Evolutionary conservation across 768 basidiomycete species (phyloP), one percentile per base, ranked within the genome.

Genomic region (Tylopilus intermedius): DNA sequence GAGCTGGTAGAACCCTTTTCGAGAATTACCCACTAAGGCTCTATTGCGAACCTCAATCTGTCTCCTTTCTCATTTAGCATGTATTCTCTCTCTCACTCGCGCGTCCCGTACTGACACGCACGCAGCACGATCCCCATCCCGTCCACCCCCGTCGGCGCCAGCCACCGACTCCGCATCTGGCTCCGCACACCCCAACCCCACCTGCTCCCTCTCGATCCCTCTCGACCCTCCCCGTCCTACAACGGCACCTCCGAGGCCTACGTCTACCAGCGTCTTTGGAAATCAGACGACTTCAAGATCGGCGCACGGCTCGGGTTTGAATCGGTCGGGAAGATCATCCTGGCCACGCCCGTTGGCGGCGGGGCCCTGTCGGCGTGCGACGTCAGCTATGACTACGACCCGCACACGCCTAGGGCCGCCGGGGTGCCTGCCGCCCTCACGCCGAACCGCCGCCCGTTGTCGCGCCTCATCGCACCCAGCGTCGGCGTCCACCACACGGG

Each of bases 101-200:
- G 18, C 8, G 10, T 9, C 2, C n/a, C n/a, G 37, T 18, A 18
- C 38, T 38, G 38, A 38, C 38, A 37, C n/a, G n/a, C n/a, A n/a
- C 35, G 14, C 58, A 84, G 83, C 61, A 72, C 81, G 29, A 74
- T 82, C 15, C 82, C 82, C 15, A 71, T 79, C 43, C 66, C 70
- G 14, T 84, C 82, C 45, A 67, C 71, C 1, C 84, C 83, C 1
- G 55, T 67, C 4, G 81, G 80, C 13, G 80, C 83, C 24, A 77
- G 80, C 9, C 83, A 86, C 61, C 77, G 80, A 51, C 65, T 86
- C 37, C 82, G 84, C 22, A 71, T 85, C 39, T 86, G 84, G 84
- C 67, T 83, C 45, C 79, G 79, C 27, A 76, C 76, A 18, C 72
- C 77, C 8, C 24, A 15, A 1, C n/a, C n/a, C 5, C 27, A 40